Evolutionary conservation across 2,329 filamentous ascomycete species (phyloP), one percentile per base, ranked within the genome.

Genomic region (Beauveria sp.): DNA sequence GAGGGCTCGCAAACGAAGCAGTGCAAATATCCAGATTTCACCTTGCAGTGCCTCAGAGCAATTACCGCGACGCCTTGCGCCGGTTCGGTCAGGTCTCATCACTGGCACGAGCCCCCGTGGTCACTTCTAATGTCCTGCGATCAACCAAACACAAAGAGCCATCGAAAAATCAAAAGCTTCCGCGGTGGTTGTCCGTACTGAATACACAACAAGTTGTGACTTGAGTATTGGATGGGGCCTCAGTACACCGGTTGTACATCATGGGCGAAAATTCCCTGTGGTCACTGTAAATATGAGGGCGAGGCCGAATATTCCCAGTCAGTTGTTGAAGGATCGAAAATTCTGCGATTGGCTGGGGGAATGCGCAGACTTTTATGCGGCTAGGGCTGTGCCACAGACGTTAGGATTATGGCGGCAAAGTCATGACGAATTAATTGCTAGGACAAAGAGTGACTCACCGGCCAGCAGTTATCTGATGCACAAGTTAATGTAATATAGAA

Each of bases 131-230:
- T 58, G 10, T 59, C 47, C 46, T 51, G 24, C 56, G 38, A 51
- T 52, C 46, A 59, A 59, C 57, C 57, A 59, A 59, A 52, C 57
- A 59, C 57, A 52, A 45, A 59, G 24, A 59, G 57, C 57, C 47
- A 59, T 52, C 38, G 24, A 59, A 50, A 50, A 42, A 59, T 52
- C 57, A 60, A 53, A 52, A 38, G 49, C 55, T 30, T 30, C 34
- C 18, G 22, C 30, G 46, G 45, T 58, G 24, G 34, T 30, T 34
- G 56, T 58, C 46, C 30, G 46, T 30, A 58, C 56, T 40, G 30
- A 49, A 57, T 57, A 34, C 42, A 43, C 38, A 55, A 55, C 52
- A 55, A 45, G 38, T 56, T 46, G 10, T 56, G 40, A 56, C 22
- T 30, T 46, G 28, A 58, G 56, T 58, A 58, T 51, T 43, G 34